Evolutionary conservation across 108 stramenopile genomes (phyloP).

Genomic region (Parmales sp.): DNA sequence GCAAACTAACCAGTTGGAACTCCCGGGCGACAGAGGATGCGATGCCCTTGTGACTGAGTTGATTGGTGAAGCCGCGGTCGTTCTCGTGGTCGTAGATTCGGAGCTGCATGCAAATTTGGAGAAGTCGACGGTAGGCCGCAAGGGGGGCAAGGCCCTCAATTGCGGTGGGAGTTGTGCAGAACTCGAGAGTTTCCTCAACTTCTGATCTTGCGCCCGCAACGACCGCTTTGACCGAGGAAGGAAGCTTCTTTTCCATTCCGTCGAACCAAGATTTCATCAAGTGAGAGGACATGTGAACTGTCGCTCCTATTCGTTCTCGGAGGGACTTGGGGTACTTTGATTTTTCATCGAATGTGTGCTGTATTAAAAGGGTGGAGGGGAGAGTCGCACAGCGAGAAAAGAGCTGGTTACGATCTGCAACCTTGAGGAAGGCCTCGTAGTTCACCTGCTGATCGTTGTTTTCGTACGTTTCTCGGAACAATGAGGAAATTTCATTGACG

Average conservation of each 20-base stretch:
- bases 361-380: background rate
- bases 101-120: background rate
- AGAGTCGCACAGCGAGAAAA: background rate
- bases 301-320: background rate
- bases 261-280: background rate
- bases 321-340: background rate
- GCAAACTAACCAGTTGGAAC: background rate
- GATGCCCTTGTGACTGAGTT: background rate
- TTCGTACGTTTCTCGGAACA: conserved; percentile 9
- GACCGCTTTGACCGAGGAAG: background rate
- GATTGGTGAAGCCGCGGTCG: background rate
- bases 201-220: background rate
- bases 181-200: conserved; percentile 4
- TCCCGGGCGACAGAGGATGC: background rate
- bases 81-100: conserved; percentile 5
- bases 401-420: background rate
- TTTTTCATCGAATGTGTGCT: background rate
- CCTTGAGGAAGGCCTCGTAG: background rate
- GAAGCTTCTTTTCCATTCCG: background rate
- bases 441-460: background rate
- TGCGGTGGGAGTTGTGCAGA: background rate
- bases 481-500: background rate
- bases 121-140: background rate
- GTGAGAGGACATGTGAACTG: background rate
- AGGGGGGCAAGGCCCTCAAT: background rate